These are phyloP conservation scores for Elongisporangium senticosum DNA, from an alignment of 352 stramenopile species.

Conservation along the genomic window DNA sequence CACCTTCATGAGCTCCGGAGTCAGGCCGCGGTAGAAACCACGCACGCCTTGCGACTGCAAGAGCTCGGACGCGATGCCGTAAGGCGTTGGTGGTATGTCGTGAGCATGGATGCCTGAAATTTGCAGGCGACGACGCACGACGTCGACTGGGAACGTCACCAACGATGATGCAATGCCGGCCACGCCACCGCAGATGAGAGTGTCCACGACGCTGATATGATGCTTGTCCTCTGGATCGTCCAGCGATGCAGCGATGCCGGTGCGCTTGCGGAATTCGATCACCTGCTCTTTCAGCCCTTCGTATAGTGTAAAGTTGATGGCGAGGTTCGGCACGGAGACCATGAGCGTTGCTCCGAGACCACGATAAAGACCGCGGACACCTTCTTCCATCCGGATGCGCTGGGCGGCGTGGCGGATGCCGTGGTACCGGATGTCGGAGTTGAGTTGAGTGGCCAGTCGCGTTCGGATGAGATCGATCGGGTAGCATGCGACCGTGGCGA, in stretches of 20 bases:
- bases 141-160: conserved; percentile 95
- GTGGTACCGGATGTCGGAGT: conserved; percentile 81
- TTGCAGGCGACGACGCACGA: conserved; percentile 92
- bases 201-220: conserved; percentile 72
- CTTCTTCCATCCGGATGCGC: conserved; percentile 88
- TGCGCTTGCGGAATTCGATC: conserved; percentile 56
- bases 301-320: conserved; percentile 95
- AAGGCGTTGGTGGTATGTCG: conserved; percentile 63
- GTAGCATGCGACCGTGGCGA: conserved; percentile 91
- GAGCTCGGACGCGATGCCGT: conserved; percentile 70
- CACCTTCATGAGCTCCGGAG: conserved; percentile 95
- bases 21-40: conserved; percentile 87
- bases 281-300: conserved; percentile 90
- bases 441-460: conserved; percentile 91
- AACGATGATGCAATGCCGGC: conserved; percentile 90
- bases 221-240: conserved; percentile 13
- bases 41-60: conserved; percentile 61
- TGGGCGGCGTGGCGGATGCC: conserved; percentile 92
- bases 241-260: conserved; percentile 17
- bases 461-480: conserved; percentile 95
- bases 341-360: conserved; percentile 91
- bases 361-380: conserved; percentile 90
- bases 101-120: conserved; percentile 87
- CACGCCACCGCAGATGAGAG: conserved; percentile 86
- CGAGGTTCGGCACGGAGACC: conserved; percentile 94